Percentiles rank a stretch among this genome's conserved stretches.
phyloP scores from a whole-genome alignment of 805 yeast species.

The Komagataella mondaviorum region DNA sequence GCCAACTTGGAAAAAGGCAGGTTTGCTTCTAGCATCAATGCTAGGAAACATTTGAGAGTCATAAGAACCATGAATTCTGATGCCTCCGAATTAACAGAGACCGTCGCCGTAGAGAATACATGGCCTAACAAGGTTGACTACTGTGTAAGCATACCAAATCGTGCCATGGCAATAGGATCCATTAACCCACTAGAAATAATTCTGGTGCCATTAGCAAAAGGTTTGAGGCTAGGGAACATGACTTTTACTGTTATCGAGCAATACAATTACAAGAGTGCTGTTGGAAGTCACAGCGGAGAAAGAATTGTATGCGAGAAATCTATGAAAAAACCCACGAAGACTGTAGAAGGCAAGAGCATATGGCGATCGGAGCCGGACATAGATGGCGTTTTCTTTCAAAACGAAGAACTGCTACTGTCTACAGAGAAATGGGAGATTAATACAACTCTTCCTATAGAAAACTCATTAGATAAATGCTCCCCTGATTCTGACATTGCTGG shows the following conservation, averaged over 20 bases:
- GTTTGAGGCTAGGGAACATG: slow-evolving; percentile 64
- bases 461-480: slow-evolving; percentile 60
- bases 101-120: slow-evolving; percentile 85
- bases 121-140: slow-evolving; percentile 95
- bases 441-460: slow-evolving; percentile 50
- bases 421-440: slow-evolving; percentile 68
- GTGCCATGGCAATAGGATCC: slow-evolving; percentile 86
- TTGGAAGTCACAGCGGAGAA: slow-evolving; percentile 51
- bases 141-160: slow-evolving; percentile 71
- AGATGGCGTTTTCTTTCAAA: slow-evolving; percentile 25
- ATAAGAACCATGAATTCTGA: slow-evolving; percentile 83
- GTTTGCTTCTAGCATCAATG: slow-evolving; percentile 47
- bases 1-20: slow-evolving; percentile 79
- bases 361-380: slow-evolving; percentile 16
- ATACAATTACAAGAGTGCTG: slow-evolving; percentile 39
- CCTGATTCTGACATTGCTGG: slow-evolving; percentile 73
- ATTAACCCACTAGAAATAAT: slow-evolving; percentile 53
- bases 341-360: slow-evolving; percentile 25
- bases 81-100: slow-evolving; percentile 75
- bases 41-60: slow-evolving; percentile 65
- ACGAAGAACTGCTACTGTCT: slow-evolving; percentile 13
- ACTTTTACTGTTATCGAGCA: slow-evolving; percentile 57
- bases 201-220: slow-evolving; percentile 72
- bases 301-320: slow-evolving; percentile 38
- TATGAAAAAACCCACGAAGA: slow-evolving; percentile 27